Conservation (phyloP, 202 grass and related monocot genomes). For the Digitaria exilis region DNA sequence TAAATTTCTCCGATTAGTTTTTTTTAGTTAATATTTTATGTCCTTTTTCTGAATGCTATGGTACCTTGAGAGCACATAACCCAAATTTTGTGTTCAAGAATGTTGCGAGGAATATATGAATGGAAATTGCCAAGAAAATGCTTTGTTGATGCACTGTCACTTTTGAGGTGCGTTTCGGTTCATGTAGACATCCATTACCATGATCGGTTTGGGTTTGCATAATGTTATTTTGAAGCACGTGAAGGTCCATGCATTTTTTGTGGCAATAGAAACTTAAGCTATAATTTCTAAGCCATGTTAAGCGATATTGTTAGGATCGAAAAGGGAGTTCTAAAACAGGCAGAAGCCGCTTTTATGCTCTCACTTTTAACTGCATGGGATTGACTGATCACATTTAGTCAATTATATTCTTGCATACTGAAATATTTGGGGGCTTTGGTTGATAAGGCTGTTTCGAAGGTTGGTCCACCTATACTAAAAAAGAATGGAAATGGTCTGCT, state of each 20-base stretch:
- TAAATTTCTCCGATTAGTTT: background rate
- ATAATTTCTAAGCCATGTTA: background rate
- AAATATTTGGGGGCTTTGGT: background rate
- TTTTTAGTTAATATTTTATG: background rate
- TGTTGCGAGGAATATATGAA: constrained; percentile 5
- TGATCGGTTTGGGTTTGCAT: too few relatives aligned
- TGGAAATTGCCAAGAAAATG: background rate
- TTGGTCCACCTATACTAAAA: too few relatives aligned
- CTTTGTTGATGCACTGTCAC: background rate
- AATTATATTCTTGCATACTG: too few relatives aligned
- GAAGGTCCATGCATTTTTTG: background rate
- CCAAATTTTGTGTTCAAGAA: background rate
- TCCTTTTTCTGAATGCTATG: background rate
- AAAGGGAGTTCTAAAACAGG: background rate
- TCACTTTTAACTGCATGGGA: background rate
- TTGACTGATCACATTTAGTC: too few relatives aligned
- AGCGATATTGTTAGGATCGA: background rate
- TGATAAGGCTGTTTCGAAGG: constrained; percentile 2
- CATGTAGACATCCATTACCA: background rate
- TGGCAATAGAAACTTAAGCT: background rate
- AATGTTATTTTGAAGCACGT: background rate
- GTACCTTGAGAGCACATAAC: background rate
- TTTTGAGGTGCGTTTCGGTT: background rate
- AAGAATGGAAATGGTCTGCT: background rate
- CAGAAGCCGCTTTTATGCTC: background rate